Base-by-base conservation (phyloP, 495 filamentous ascomycete species). In the Aspergillus haitiensis region DNA sequence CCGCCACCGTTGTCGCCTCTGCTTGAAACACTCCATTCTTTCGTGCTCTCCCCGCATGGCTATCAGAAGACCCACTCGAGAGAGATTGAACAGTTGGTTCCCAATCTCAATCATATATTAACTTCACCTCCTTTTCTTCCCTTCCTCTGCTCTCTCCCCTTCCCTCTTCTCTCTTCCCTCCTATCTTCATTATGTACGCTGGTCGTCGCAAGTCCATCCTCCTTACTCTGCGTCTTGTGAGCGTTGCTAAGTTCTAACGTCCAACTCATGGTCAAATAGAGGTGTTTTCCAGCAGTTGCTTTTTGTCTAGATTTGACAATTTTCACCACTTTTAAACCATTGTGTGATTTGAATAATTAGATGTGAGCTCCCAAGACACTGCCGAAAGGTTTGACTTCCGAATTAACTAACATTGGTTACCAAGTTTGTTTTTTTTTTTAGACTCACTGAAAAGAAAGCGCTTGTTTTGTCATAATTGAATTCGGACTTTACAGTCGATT, bases 191-290 rank as follows among this genome's bases (percentile, higher is more conserved):
- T 36, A 59, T 59, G 56, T 36, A 10, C 11, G 36, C 36, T 52
- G 37, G 56, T 49, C 46, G 39, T 59, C 56, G 49, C 16, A 18
- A 59, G 49, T 49, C 35, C 46, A 33, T 10, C 15, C 12, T 49
- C 42, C 39, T 37, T n/a, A 32, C 27, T 37, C 18, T 44, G 36
- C 40, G 31, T 33, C 35, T 44, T 35, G 49, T 37, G 46, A 32
- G 48, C 37, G 52, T n/a, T 44, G 44, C n/a, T 27, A 27, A 27
- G 21, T 56, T 48, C 40, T 6, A 48, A 1, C 45, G 10, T 48
- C 45, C 1, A 9, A 18, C n/a, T 48, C 21, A 6, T 18, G 5
- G 45, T 18, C 13, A 18, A 18, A 48, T 13, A 48, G 9, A 42
- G 39, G 39, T 42, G 39, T 11, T 9, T 27, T 27, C 21, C 21